Conservation (phyloP, 2,329 filamentous ascomycete genomes). For the Pyrenochaeta sp. region DNA sequence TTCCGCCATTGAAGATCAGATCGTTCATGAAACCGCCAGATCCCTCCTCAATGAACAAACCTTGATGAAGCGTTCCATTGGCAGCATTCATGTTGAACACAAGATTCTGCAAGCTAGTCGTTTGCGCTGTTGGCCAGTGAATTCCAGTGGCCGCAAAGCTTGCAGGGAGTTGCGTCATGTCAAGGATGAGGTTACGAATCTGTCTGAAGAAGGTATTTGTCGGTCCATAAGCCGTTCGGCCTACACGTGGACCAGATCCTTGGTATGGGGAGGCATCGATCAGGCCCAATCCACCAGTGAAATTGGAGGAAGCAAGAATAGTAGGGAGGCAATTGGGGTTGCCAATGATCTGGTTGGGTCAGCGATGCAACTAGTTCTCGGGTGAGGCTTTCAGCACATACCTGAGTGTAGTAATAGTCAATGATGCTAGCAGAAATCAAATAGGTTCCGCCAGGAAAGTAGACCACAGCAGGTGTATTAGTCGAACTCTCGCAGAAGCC, state of each 20-base stretch:
- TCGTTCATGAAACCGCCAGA: constrained; percentile 59
- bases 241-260: constrained; percentile 37
- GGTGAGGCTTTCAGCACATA: constrained; percentile 1
- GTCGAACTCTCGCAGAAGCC: constrained; percentile 56
- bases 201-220: constrained; percentile 72
- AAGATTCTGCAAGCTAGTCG: constrained; percentile 56
- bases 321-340: constrained; percentile 66
- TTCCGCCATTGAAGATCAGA: constrained; percentile 55
- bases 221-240: constrained; percentile 53
- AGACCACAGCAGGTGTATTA: constrained; percentile 64
- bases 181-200: constrained; percentile 71
- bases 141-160: constrained; percentile 56
- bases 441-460: constrained; percentile 68
- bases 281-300: constrained; percentile 61
- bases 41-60: constrained; percentile 55
- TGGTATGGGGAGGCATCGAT: constrained; percentile 66
- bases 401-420: constrained; percentile 70
- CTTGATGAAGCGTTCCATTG: constrained; percentile 57
- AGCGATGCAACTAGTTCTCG: constrained; percentile 1
- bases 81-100: constrained; percentile 54
- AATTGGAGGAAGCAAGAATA: constrained; percentile 62
- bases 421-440: constrained; percentile 65
- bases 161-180: constrained; percentile 62
- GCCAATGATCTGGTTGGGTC: constrained; percentile 58
- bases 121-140: constrained; percentile 58